These are phyloP conservation scores for Phaffia rhodozyma DNA, from an alignment of 1,284 basidiomycete species.

Conservation along the genomic window DNA sequence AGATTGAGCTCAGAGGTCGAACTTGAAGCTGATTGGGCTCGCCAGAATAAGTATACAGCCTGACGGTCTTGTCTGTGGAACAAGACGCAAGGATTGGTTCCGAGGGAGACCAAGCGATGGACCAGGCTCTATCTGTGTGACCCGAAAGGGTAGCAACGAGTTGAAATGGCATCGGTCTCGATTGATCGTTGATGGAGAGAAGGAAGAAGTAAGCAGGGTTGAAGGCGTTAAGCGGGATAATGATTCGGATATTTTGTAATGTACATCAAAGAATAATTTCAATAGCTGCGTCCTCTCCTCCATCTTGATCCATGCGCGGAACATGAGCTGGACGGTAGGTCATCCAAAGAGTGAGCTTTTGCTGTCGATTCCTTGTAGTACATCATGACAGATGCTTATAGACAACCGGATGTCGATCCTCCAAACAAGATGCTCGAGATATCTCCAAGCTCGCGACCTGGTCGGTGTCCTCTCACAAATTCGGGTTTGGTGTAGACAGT, in stretches of 20 bases:
- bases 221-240: too few relatives aligned
- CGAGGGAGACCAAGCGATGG: slow-evolving; percentile 79
- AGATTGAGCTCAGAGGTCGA: slow-evolving; percentile 51
- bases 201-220: neutral
- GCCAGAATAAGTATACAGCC: slow-evolving; percentile 46
- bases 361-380: too few relatives aligned
- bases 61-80: slow-evolving; percentile 84
- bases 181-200: neutral
- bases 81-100: slow-evolving; percentile 78
- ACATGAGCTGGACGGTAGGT: too few relatives aligned
- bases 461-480: slow-evolving; percentile 96
- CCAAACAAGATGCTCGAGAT: slow-evolving; percentile 2
- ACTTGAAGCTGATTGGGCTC: slow-evolving; percentile 31
- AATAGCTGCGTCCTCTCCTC: too few relatives aligned
- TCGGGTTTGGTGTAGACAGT: slow-evolving; percentile 83
- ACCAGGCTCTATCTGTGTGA: slow-evolving; percentile 80
- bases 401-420: too few relatives aligned
- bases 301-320: too few relatives aligned
- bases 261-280: too few relatives aligned
- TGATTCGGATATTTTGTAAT: too few relatives aligned
- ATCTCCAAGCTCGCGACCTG: slow-evolving; percentile 60
- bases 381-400: too few relatives aligned
- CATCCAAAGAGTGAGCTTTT: too few relatives aligned
- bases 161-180: neutral
- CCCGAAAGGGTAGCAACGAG: slow-evolving; percentile 37